Evolutionary conservation across 495 filamentous ascomycete species (phyloP), one percentile per base, ranked within the genome.

Genomic region (Xylaria cubensis): DNA sequence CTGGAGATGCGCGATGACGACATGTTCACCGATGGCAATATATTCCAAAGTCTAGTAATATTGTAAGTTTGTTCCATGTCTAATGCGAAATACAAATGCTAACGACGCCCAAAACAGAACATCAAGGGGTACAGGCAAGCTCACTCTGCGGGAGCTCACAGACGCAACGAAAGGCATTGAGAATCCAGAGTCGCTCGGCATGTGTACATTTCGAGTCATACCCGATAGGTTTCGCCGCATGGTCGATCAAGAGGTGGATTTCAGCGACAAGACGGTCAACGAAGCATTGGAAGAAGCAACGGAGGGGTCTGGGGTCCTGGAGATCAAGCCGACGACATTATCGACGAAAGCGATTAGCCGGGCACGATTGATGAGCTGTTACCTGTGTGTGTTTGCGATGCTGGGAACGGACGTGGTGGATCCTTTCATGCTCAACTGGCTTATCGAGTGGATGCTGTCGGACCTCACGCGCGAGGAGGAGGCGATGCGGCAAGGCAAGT

Each of bases 351-450:
- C 70, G 15, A 72, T 72, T 21, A 72, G 70, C 53, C 70, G 70
- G 1, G 70, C 62, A 1, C 50, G 70, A n/a, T 42, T 72, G 26
- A 72, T 72, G 70, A 72, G 70, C 53, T 72, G 70, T n/a, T 72
- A 72, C 21, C 29, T 72, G 8, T 72, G 70, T 24, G 62, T 72
- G 9, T 72, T 72, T 24, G 70, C 70, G 36, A 72, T 72, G 70
- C 41, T 72, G 10, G 70, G 70, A 12, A 72, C 70, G 26, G 53
- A 72, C 19, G 62, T 72, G 46, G 70, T 72, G 42, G 70, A 72
- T 51, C 70, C 70, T 0, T 72, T 72, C 41, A 72, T 72, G 70
- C 59, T 72, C 17, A 72, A 72, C 70, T 72, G 70, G 70, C 70
- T 72, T 6, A 63, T 72, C 41, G 70, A 72, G 19, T 72, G 70